Evolutionary conservation across 805 yeast species (phyloP).

Genomic region (Huiozyma sinensis): DNA sequence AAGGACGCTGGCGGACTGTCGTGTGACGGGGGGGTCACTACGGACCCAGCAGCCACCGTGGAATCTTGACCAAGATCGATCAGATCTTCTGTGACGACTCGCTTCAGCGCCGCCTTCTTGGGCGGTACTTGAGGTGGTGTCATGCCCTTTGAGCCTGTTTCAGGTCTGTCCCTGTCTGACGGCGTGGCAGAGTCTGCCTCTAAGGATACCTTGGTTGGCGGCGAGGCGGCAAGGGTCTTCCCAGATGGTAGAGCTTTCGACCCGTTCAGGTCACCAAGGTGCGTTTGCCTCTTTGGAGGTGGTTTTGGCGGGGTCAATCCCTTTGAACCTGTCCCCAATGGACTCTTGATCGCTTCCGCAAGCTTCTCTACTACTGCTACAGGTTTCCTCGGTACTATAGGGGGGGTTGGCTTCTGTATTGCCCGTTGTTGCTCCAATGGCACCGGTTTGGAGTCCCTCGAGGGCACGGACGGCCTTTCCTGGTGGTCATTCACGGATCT

Average conservation of each 20-base stretch:
- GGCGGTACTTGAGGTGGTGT: not conserved
- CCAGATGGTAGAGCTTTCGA: not conserved
- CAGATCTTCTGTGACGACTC: too few species aligned
- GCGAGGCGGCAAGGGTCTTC: too few species aligned
- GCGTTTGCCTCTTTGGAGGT: too few species aligned
- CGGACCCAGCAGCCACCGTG: too few species aligned
- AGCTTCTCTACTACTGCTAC: not conserved
- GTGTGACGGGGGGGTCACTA: not conserved
- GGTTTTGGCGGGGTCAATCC: too few species aligned
- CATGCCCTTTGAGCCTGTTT: not conserved
- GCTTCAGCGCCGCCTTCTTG: not conserved
- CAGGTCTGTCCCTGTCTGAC: not conserved
- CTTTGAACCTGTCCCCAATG: too few species aligned
- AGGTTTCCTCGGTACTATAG: too few species aligned
- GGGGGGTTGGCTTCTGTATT: too few species aligned
- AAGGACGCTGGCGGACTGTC: conserved; percentile 4
- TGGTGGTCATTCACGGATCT: not conserved
- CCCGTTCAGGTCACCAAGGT: conserved; percentile 1
- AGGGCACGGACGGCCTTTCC: not conserved
- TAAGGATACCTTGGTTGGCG: too few species aligned
- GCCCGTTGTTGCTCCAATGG: not conserved
- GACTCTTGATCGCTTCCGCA: not conserved
- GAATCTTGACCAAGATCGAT: too few species aligned
- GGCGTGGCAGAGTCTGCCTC: not conserved
- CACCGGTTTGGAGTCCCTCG: not conserved